Conservation (phyloP, 441 rosid species). For the Dalechampia spathulata region DNA sequence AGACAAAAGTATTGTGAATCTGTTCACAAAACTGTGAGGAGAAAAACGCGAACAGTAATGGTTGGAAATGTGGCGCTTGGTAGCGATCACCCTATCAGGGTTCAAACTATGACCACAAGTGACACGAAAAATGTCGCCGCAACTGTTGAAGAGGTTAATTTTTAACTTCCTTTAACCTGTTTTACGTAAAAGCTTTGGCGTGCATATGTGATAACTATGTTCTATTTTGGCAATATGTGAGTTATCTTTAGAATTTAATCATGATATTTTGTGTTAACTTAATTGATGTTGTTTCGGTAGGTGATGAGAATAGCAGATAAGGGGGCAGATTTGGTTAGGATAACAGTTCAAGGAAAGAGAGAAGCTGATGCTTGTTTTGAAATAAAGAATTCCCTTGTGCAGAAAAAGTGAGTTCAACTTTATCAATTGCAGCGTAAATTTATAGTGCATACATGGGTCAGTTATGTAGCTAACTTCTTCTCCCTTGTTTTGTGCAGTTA, state of each 20-base stretch:
- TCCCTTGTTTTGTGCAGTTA: constrained; percentile 45
- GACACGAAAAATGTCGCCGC: constrained; percentile 87
- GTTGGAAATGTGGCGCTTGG: constrained; percentile 94
- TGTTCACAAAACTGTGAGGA: constrained; percentile 70
- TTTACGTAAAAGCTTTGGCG: too few relatives aligned
- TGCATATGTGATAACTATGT: too few relatives aligned
- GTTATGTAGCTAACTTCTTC: constrained; percentile 9
- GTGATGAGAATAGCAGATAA: constrained; percentile 88
- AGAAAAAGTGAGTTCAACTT: constrained; percentile 59
- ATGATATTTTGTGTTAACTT: too few relatives aligned
- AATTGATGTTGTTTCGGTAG: constrained; percentile 26
- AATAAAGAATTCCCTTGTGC: constrained; percentile 80
- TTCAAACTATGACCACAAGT: constrained; percentile 92
- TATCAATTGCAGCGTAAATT: neutral
- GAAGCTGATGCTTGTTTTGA: constrained; percentile 98
- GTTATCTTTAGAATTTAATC: neutral
- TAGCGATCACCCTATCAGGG: constrained; percentile 85
- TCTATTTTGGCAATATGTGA: too few relatives aligned
- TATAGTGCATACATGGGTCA: constrained; percentile 7
- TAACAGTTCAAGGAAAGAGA: constrained; percentile 97
- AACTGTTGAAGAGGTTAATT: constrained; percentile 78
- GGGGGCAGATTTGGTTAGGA: constrained; percentile 92
- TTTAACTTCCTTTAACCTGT: too few relatives aligned
- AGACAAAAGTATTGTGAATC: constrained; percentile 93
- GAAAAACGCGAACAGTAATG: constrained; percentile 88